phyloP scores from a whole-genome alignment of 306 rosid genomes.

The Ochetophila trinervis region DNA sequence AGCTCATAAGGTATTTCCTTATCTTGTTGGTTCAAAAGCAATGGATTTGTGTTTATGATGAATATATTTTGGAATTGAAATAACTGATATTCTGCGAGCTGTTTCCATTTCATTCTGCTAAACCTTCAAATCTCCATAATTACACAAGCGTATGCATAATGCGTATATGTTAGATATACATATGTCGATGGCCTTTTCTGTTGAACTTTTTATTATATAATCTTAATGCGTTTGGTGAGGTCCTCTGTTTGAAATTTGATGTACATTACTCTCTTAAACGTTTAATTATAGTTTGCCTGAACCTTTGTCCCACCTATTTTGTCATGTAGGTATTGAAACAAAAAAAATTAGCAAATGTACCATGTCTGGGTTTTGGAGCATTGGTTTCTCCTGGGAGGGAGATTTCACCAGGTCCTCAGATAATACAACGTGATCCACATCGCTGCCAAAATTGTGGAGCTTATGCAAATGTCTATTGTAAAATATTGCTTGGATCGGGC shows the following conservation, averaged over 20 bases:
- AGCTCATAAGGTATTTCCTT: slow-evolving; percentile 69
- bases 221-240: background rate
- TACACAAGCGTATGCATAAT: background rate
- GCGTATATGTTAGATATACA: background rate
- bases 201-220: background rate
- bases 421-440: slow-evolving; percentile 88
- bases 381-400: slow-evolving; percentile 91
- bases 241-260: slow-evolving; percentile 11
- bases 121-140: background rate
- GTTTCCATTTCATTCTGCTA: background rate
- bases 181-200: background rate
- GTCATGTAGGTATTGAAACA: slow-evolving; percentile 64
- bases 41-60: slow-evolving; percentile 7
- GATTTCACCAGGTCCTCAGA: slow-evolving; percentile 70
- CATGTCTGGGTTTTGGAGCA: slow-evolving; percentile 98
- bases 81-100: background rate
- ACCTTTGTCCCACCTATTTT: slow-evolving; percentile 23
- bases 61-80: background rate
- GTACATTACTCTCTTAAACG: background rate
- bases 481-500: slow-evolving; percentile 86
- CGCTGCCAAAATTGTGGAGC: slow-evolving; percentile 96
- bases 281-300: background rate
- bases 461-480: slow-evolving; percentile 81
- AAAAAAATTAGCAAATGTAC: slow-evolving; percentile 87
- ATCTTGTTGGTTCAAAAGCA: slow-evolving; percentile 11